Percentiles rank a stretch among this genome's conserved stretches.
These are phyloP conservation scores for Besnoitia besnoiti DNA, from an alignment of 169 alveolate species.

Conservation along the genomic window DNA sequence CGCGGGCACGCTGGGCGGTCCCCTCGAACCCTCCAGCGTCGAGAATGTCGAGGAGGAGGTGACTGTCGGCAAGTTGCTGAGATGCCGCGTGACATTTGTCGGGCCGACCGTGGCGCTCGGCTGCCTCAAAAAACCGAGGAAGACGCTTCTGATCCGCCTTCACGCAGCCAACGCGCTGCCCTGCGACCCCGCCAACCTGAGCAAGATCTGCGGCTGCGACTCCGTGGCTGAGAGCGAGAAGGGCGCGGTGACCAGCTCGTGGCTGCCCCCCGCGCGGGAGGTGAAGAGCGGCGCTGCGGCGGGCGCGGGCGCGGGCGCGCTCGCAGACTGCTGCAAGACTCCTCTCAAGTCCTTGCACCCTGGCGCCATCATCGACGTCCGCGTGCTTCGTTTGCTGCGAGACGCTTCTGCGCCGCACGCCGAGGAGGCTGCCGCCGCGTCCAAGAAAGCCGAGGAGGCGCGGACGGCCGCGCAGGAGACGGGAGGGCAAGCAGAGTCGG, in stretches of 20 bases:
- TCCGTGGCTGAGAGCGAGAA: background rate
- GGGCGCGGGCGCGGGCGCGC: background rate
- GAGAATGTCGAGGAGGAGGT: background rate
- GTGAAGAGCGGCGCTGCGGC: too few relatives aligned
- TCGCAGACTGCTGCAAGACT: background rate
- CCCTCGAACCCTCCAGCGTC: background rate
- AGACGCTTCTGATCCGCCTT: background rate
- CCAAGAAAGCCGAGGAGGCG: too few relatives aligned
- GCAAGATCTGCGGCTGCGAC: background rate
- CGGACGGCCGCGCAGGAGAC: background rate
- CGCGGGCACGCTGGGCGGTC: background rate
- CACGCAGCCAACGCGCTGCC: conserved; percentile 36
- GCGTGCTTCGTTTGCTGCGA: background rate
- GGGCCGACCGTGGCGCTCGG: conserved; percentile 19
- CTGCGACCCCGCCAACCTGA: background rate
- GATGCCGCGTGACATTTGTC: background rate
- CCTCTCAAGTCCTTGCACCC: background rate
- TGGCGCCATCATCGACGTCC: background rate
- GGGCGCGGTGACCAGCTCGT: background rate
- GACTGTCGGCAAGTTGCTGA: background rate
- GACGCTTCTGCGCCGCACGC: background rate
- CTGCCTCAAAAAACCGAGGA: background rate
- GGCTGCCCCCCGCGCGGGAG: too few relatives aligned
- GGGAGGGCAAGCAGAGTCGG: background rate
- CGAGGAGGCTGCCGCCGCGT: background rate